Evolutionary conservation across 1,284 basidiomycete genomes (phyloP).

Genomic region (Leccinum griseonigrum): DNA sequence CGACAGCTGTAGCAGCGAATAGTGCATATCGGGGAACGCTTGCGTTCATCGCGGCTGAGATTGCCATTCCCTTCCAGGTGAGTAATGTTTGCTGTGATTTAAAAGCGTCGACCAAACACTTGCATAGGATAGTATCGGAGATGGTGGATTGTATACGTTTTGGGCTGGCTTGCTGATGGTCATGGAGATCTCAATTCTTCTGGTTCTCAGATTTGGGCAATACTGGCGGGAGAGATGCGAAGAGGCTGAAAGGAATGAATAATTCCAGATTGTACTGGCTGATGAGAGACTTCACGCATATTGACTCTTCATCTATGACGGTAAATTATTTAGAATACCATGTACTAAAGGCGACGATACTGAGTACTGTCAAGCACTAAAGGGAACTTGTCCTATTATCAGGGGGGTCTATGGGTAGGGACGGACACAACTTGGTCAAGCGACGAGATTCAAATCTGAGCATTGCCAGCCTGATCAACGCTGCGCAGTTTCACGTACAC

Average conservation of each 20-base stretch:
- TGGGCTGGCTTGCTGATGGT: slow-evolving; percentile 63
- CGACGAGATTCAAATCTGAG: slow-evolving; percentile 30
- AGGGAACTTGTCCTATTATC: background rate
- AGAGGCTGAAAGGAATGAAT: slow-evolving; percentile 25
- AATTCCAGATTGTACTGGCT: background rate
- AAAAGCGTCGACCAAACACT: background rate
- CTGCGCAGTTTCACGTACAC: slow-evolving; percentile 74
- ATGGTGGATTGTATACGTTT: slow-evolving; percentile 75
- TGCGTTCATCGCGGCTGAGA: slow-evolving; percentile 71
- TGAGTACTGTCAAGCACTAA: background rate
- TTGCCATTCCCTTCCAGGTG: slow-evolving; percentile 68
- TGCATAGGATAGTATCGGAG: slow-evolving; percentile 49
- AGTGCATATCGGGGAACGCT: slow-evolving; percentile 66
- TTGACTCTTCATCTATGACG: background rate
- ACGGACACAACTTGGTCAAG: background rate
- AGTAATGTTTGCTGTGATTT: background rate
- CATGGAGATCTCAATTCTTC: slow-evolving; percentile 47
- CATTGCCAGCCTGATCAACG: slow-evolving; percentile 65
- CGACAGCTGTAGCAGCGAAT: slow-evolving; percentile 70
- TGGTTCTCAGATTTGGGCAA: slow-evolving; percentile 48
- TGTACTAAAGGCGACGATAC: slow-evolving; percentile 1
- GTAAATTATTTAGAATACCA: slow-evolving; percentile 18
- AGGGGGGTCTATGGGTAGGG: background rate
- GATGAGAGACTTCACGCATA: background rate
- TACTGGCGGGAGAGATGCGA: slow-evolving; percentile 44